These are phyloP conservation scores for Castanea sativa DNA, from an alignment of 306 rosid species.

Conservation along the genomic window DNA sequence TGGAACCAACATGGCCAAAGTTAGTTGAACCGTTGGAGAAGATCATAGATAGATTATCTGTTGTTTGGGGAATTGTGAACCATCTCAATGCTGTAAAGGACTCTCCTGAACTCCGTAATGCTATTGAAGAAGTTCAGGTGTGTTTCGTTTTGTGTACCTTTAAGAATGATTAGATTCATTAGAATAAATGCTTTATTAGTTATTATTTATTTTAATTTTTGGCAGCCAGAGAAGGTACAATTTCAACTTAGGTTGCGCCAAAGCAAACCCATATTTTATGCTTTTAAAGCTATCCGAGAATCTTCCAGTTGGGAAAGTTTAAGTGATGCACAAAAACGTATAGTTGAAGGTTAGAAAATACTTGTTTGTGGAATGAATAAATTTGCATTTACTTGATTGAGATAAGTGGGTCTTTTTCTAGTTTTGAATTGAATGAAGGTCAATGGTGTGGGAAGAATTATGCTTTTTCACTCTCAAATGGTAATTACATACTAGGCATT, in stretches of 20 bases:
- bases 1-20: constrained; percentile 90
- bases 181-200: background rate
- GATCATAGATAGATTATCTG: constrained; percentile 62
- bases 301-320: background rate
- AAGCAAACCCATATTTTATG: background rate
- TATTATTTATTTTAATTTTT: background rate
- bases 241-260: constrained; percentile 1
- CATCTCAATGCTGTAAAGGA: constrained; percentile 97
- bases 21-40: constrained; percentile 93
- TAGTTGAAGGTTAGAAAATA: background rate
- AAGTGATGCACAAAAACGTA: background rate
- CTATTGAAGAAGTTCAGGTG: constrained; percentile 97
- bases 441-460: background rate
- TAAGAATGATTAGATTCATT: too few species aligned
- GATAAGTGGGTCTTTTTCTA: background rate
- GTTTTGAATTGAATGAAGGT: background rate
- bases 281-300: background rate
- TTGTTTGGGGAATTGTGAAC: constrained; percentile 87
- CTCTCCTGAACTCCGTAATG: constrained; percentile 78
- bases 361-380: background rate
- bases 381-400: background rate
- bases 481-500: background rate
- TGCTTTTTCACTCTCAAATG: background rate
- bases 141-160: background rate
- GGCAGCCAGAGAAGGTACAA: background rate